These are phyloP conservation scores for Ilyonectria mors-panacis DNA, from an alignment of 2,329 filamentous ascomycete species.

Conservation along the genomic window DNA sequence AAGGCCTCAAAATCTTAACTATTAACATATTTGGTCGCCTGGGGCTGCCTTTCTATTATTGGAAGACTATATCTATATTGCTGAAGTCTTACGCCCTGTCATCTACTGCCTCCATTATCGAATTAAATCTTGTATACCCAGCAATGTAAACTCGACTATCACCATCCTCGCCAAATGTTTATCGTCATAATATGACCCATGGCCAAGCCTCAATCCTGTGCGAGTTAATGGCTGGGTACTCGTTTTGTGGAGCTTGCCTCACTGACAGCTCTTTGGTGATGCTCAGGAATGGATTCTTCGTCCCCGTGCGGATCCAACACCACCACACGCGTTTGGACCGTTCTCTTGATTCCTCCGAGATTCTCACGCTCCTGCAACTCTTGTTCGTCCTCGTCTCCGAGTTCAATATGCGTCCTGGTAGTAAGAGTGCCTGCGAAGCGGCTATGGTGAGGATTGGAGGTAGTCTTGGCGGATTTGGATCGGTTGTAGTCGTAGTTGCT, in stretches of 20 bases:
- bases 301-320: slow-evolving; percentile 18
- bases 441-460: slow-evolving; percentile 25
- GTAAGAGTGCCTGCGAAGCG: slow-evolving; percentile 33
- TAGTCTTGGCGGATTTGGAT: slow-evolving; percentile 16
- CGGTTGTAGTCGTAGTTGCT: slow-evolving; percentile 36
- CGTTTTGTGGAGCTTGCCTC: slow-evolving; percentile 44
- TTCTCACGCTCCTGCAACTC: slow-evolving; percentile 32
- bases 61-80: no score
- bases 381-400: slow-evolving; percentile 37
- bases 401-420: slow-evolving; percentile 40
- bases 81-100: no score
- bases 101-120: no score
- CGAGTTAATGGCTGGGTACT: not conserved
- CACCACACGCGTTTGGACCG: slow-evolving; percentile 28
- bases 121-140: no score
- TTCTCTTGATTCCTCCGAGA: slow-evolving; percentile 33
- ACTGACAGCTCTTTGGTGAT: slow-evolving; percentile 46
- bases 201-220: not conserved
- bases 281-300: slow-evolving; percentile 36
- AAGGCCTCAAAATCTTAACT: no score
- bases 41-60: no score
- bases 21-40: no score
- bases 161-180: no score
- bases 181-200: not conserved
- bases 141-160: no score